Evolutionary conservation across 2,329 filamentous ascomycete species (phyloP), one percentile per base, ranked within the genome.

Genomic region (Aspergillus persii): DNA sequence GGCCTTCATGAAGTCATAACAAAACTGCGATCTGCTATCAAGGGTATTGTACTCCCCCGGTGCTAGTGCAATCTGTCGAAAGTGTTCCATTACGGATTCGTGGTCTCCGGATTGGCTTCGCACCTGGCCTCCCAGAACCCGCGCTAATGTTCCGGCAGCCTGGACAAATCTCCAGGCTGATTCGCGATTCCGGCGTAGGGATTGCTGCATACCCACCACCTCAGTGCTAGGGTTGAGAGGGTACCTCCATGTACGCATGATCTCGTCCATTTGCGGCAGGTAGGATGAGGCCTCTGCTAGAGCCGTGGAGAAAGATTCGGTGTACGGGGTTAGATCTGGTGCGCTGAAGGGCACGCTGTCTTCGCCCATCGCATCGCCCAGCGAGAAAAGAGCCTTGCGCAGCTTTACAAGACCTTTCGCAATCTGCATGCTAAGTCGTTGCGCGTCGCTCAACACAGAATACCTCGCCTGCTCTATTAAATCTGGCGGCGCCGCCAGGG

Each of bases 1-100:
- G 1, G 86, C 84, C 68, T 85, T 86, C 29, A 88, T 65, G 64
- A 89, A 88, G 63, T 88, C 86, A 64, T 87, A 87, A n/a, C 79
- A 79, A 67, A 88, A 88, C 12, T 81, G 80, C 49, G 84, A 79
- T 23, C 78, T 74, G 7, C 65, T 63, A 11, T 76, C 67, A 23
- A 78, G 67, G 36, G 68, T 54, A 57, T 69, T 67, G 64, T 80
- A 70, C 68, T 83, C 76, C 26, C 76, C 72, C 50, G 78, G 72
- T 0, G 82, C 79, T 18, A 79, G 79, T 47, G 71, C 72, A 29
- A 86, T 81, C 23, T 77, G 74, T n/a, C 76, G 69, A 63, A 85
- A 85, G 50, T 75, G 68, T n/a, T 75, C 69, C 27, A 79, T 67
- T 8, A 77, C 73, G 26, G 76, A 68, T 47, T 72, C 72, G 26